phyloP scores from a whole-genome alignment of 345 rosid genomes.

The Zanthoxylum bungeanum region DNA sequence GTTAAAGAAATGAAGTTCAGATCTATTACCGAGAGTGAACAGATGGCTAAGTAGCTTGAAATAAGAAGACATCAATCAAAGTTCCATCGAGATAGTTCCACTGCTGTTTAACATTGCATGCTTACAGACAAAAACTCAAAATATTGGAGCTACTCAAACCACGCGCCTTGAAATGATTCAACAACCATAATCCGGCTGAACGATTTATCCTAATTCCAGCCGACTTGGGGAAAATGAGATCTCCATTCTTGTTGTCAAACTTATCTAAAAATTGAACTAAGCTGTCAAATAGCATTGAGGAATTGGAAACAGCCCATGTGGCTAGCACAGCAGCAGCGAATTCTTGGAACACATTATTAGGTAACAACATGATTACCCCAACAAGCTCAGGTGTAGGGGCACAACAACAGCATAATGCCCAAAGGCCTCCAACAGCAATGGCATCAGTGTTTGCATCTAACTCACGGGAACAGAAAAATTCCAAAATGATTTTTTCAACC shows the following conservation, averaged over 20 bases:
- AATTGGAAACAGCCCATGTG: slow-evolving; percentile 40
- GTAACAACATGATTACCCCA: slow-evolving; percentile 40
- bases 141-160: slow-evolving; percentile 28
- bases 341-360: slow-evolving; percentile 36
- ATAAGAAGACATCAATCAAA: no score
- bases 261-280: slow-evolving; percentile 38
- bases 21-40: no score
- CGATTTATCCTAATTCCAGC: slow-evolving; percentile 28
- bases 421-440: slow-evolving; percentile 47
- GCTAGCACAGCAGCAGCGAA: slow-evolving; percentile 42
- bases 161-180: slow-evolving; percentile 29
- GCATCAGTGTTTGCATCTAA: slow-evolving; percentile 36
- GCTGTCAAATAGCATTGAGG: slow-evolving; percentile 43
- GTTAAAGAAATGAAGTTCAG: no score
- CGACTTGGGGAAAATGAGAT: slow-evolving; percentile 10
- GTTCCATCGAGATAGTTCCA: no score
- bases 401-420: slow-evolving; percentile 33
- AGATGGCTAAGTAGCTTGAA: no score
- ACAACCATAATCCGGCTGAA: slow-evolving; percentile 40
- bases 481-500: slow-evolving; percentile 44
- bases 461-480: slow-evolving; percentile 32
- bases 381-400: slow-evolving; percentile 50
- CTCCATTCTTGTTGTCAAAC: slow-evolving; percentile 17
- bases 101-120: no score
- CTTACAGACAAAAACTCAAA: slow-evolving; percentile 20